Conservation (phyloP, 371 early-diverging fungal genomes). For the Lichtheimia hyalospora region DNA sequence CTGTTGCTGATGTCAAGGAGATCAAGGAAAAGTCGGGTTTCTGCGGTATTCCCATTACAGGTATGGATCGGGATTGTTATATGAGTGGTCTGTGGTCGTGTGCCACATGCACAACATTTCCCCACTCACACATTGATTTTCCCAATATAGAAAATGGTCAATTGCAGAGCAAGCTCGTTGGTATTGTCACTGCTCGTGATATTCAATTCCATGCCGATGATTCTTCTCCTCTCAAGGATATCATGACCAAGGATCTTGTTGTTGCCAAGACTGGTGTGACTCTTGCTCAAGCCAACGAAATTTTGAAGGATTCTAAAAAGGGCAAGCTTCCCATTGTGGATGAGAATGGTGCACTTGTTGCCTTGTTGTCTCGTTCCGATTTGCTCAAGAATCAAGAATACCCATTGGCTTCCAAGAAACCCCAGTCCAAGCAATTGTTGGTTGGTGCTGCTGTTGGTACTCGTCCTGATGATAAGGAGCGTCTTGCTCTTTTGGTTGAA, state of each 20-base stretch:
- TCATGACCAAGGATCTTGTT: constrained; percentile 93
- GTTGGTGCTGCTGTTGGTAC: constrained; percentile 95
- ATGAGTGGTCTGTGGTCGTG: neutral
- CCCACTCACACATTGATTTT: neutral
- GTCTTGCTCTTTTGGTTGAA: constrained; percentile 83
- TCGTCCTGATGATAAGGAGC: constrained; percentile 84
- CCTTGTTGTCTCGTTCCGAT: constrained; percentile 93
- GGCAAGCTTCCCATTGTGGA: constrained; percentile 97
- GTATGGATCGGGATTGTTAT: constrained; percentile 40
- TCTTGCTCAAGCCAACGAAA: constrained; percentile 86
- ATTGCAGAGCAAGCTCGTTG: constrained; percentile 86
- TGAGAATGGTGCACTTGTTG: constrained; percentile 75
- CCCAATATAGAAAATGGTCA: constrained; percentile 70
- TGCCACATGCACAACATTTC: neutral
- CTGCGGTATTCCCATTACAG: constrained; percentile 96
- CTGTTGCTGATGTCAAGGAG: constrained; percentile 82
- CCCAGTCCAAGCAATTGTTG: constrained; percentile 86
- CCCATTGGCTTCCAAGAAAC: constrained; percentile 87
- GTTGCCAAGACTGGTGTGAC: constrained; percentile 87
- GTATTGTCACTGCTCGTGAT: constrained; percentile 96
- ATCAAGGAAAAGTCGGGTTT: constrained; percentile 90
- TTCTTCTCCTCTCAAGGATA: constrained; percentile 56
- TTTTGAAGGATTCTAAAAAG: constrained; percentile 88
- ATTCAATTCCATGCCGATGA: constrained; percentile 86
- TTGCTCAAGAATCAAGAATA: constrained; percentile 94